Conservation (phyloP, 2,329 filamentous ascomycete genomes). For the Sporothrix luriei region DNA sequence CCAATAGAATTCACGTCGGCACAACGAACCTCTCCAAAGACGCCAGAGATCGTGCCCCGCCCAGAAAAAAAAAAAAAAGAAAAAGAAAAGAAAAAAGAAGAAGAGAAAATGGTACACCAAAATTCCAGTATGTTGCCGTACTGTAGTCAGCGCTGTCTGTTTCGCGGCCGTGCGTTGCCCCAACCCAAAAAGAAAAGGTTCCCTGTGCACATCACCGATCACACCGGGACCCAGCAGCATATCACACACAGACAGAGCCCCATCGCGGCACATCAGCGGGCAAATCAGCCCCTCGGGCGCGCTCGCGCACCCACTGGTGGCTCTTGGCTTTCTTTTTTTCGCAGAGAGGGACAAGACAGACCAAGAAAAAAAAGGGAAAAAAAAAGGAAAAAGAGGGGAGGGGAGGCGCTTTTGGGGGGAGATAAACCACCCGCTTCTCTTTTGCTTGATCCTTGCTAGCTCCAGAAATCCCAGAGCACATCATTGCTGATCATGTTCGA, state of each 20-base stretch:
- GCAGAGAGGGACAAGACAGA: background rate
- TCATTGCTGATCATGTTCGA: conserved; percentile 26
- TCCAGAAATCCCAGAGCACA: conserved; percentile 20
- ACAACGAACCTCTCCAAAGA: too few species aligned
- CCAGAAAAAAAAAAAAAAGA: too few species aligned
- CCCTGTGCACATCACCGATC: conserved; percentile 14
- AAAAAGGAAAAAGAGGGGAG: background rate
- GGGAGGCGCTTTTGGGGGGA: background rate
- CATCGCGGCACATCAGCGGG: conserved; percentile 16
- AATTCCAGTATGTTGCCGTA: conserved; percentile 22
- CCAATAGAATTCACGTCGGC: conserved; percentile 1
- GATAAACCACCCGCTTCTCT: background rate
- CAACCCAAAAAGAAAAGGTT: background rate
- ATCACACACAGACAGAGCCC: background rate
- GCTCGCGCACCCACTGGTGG: too few species aligned
- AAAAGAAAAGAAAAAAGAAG: background rate
- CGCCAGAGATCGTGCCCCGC: too few species aligned
- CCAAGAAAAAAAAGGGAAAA: too few species aligned
- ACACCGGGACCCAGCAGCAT: conserved; percentile 5
- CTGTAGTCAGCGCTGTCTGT: background rate
- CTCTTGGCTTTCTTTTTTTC: background rate
- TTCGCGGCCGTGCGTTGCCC: background rate
- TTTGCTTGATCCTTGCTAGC: conserved; percentile 21
- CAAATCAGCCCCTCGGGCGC: background rate
- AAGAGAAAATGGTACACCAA: background rate